Evolutionary conservation across 805 yeast species (phyloP), one percentile per base, ranked within the genome.

Genomic region (Saccharomycopsis fodiens): DNA sequence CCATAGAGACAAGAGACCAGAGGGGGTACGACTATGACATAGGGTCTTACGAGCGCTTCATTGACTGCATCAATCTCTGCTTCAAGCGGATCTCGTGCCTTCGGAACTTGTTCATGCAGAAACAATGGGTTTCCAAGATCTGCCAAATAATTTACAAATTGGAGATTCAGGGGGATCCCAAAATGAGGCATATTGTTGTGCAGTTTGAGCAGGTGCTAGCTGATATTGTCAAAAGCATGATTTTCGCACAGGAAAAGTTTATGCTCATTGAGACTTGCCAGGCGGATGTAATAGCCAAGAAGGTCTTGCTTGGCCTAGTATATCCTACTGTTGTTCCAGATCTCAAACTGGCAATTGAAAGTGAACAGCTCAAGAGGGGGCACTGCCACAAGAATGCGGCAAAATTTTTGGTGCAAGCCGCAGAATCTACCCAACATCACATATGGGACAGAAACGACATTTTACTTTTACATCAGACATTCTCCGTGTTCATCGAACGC

Each of bases 91-190:
- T 58, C 36, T 39, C 50, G 1, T 49, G 58, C 58, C 6, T 67
- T 61, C 45, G 55, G 52, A 27, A 54, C 52, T n/a, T 53, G 61
- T 4, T 52, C 61, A 25, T 60, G 63, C 3, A 60, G 59, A 32
- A 55, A 71, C 19, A 53, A 55, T 10, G 57, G 60, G 22, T 57
- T 66, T 1, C 50, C 73, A 3, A 56, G 73, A 1, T 57, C 61
- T 12, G 57, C 67, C 5, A 61, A 72, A 39, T 60, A 72, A 3
- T 57, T 52, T 51, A 36, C 50, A 58, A 25, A 30, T 55, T 38
- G 50, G 52, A 47, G 49, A 46, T 23, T 42, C 55, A 2, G 49
- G 52, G 3, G 47, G 56, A 1, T 30, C 10, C 25, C 1, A 43
- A 44, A 19, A 43, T 41, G 38, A 25, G 15, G 25, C 25, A 36